phyloP scores from a whole-genome alignment of 305 asterid species.

The Withania somnifera region DNA sequence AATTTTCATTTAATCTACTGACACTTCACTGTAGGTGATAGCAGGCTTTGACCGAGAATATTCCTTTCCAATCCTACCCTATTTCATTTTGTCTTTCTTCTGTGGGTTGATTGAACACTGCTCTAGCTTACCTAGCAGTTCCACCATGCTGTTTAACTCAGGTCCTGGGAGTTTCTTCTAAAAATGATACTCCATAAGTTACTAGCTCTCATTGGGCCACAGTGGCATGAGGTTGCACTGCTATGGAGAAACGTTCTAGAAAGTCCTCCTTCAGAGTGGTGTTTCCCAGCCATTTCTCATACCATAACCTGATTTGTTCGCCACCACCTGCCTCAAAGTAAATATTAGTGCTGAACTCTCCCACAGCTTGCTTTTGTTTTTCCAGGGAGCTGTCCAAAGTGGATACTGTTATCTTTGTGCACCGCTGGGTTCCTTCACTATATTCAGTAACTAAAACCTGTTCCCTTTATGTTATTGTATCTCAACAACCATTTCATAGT shows the following conservation, averaged over 20 bases:
- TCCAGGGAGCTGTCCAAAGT: background rate
- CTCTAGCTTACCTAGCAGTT: background rate
- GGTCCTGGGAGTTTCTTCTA: background rate
- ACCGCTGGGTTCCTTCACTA: background rate
- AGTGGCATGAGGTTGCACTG: background rate
- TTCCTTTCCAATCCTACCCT: background rate
- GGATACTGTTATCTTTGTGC: background rate
- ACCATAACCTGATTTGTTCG: background rate
- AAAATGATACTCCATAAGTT: background rate
- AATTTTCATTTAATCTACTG: background rate
- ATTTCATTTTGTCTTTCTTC: background rate
- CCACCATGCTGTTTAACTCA: background rate
- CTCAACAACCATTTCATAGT: background rate
- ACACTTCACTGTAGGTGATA: background rate
- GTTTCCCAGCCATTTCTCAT: background rate
- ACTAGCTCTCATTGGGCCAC: background rate
- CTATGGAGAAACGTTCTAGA: background rate
- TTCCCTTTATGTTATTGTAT: background rate
- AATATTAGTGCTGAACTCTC: background rate
- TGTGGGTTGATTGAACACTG: background rate
- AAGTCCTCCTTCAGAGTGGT: background rate
- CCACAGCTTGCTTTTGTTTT: background rate
- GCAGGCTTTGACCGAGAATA: background rate
- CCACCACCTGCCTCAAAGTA: background rate
- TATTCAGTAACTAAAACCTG: background rate